phyloP scores from a whole-genome alignment of 2,329 filamentous ascomycete genomes.

The Diaporthe citrichinensis region DNA sequence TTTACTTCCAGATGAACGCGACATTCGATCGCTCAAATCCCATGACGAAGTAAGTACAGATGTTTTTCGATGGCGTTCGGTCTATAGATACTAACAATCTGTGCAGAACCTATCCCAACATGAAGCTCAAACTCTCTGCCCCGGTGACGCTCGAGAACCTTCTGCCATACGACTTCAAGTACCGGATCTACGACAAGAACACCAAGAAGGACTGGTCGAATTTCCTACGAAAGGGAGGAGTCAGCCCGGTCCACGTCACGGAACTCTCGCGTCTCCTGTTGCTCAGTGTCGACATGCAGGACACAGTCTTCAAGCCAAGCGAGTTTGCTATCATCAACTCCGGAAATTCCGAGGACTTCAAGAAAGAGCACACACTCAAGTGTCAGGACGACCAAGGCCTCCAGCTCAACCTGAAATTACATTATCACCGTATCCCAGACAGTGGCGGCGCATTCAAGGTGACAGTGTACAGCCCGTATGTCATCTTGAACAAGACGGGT shows the following conservation, averaged over 20 bases:
- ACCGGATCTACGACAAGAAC: constrained; percentile 98
- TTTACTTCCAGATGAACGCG: constrained; percentile 97
- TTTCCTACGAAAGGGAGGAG: constrained; percentile 94
- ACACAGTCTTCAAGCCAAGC: constrained; percentile 93
- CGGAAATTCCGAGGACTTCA: constrained; percentile 88
- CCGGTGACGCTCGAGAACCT: constrained; percentile 96
- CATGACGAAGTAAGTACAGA: constrained; percentile 73
- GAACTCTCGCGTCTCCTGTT: constrained; percentile 94
- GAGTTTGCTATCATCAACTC: constrained; percentile 98
- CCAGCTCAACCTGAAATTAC: constrained; percentile 84
- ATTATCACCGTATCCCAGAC: constrained; percentile 91
- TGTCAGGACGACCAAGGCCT: constrained; percentile 90
- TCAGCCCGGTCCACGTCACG: constrained; percentile 97
- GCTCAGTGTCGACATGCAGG: constrained; percentile 95
- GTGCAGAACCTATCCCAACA: constrained; percentile 86
- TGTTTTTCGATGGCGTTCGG: background rate
- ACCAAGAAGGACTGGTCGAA: constrained; percentile 99
- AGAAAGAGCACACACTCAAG: constrained; percentile 81
- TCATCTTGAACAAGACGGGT: constrained; percentile 95
- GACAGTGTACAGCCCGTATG: constrained; percentile 94
- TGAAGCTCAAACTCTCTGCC: constrained; percentile 92
- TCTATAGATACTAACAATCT: constrained; percentile 49
- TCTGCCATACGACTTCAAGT: constrained; percentile 98
- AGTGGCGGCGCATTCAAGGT: constrained; percentile 97
- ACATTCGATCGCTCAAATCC: constrained; percentile 88